Percentiles rank a stretch among this genome's conserved stretches.
Evolutionary conservation across 495 filamentous ascomycete species (phyloP).

Genomic region (Talaromyces proteolyticus): DNA sequence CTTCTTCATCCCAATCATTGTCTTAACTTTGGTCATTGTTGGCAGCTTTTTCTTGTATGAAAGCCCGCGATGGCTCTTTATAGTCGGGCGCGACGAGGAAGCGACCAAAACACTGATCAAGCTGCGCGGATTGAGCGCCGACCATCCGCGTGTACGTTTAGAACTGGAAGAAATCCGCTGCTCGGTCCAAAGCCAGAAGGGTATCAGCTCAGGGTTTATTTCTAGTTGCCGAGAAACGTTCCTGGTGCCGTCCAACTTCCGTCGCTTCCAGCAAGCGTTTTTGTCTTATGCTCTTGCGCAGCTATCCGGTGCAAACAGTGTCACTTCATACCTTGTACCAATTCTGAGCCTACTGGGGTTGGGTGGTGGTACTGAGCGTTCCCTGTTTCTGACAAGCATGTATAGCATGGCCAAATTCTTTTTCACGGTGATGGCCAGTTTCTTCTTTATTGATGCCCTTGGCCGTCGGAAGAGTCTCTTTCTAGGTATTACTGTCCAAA

Average conservation of each 20-base stretch:
- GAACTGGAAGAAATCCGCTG: slow-evolving; percentile 25
- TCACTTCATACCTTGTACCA: slow-evolving; percentile 11
- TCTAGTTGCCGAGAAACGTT: no score
- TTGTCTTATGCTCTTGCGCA: slow-evolving; percentile 12
- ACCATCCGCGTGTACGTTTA: slow-evolving; percentile 45
- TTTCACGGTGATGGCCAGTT: slow-evolving; percentile 9
- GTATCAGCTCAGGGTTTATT: slow-evolving; percentile 6
- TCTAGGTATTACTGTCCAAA: slow-evolving; percentile 10
- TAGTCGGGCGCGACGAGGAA: slow-evolving; percentile 48
- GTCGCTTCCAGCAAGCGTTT: slow-evolving; percentile 9
- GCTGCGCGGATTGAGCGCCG: slow-evolving; percentile 51
- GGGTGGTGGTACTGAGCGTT: slow-evolving; percentile 6
- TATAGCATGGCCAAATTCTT: slow-evolving; percentile 12
- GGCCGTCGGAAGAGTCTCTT: slow-evolving; percentile 13
- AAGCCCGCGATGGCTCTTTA: slow-evolving; percentile 63
- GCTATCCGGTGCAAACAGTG: slow-evolving; percentile 14
- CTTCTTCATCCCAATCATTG: slow-evolving; percentile 4
- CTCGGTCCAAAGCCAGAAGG: background rate
- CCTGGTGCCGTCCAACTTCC: slow-evolving; percentile 9
- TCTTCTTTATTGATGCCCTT: slow-evolving; percentile 12
- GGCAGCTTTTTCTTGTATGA: slow-evolving; percentile 61
- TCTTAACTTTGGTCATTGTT: slow-evolving; percentile 39
- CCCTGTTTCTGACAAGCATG: slow-evolving; percentile 8
- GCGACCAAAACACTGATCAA: slow-evolving; percentile 48
- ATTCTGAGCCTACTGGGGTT: slow-evolving; percentile 8